These are phyloP conservation scores for Hemerocallis citrina DNA, from an alignment of 106 monocot genomes.

Conservation along the genomic window DNA sequence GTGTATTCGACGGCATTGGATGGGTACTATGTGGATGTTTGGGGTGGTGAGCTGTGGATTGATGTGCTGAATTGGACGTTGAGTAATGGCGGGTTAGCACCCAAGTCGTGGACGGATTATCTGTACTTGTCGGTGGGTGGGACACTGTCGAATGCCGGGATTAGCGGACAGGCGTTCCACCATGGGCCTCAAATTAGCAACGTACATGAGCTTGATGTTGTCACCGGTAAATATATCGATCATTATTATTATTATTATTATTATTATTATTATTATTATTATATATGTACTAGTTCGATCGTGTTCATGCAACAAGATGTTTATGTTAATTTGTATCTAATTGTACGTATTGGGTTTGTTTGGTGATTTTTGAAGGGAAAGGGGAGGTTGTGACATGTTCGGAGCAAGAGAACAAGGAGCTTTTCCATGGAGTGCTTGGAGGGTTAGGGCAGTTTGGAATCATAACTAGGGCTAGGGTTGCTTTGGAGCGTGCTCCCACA, in stretches of 20 bases:
- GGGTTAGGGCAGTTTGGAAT: constrained; percentile 90
- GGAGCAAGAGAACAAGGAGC: constrained; percentile 36
- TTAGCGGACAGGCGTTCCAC: constrained; percentile 85
- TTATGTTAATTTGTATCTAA: too few relatives aligned
- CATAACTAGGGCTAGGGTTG: constrained; percentile 84
- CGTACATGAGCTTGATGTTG: constrained; percentile 73
- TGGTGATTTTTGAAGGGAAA: constrained; percentile 51
- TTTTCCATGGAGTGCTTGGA: constrained; percentile 80
- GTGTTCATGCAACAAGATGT: too few relatives aligned
- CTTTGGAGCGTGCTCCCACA: constrained; percentile 57
- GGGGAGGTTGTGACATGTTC: constrained; percentile 81
- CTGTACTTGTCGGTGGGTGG: constrained; percentile 74
- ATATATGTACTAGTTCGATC: too few relatives aligned
- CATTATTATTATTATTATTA: too few relatives aligned
- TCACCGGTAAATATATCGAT: constrained; percentile 54
- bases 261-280: too few relatives aligned
- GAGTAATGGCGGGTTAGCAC: constrained; percentile 54
- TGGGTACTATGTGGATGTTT: constrained; percentile 56
- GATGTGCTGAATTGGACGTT: constrained; percentile 65
- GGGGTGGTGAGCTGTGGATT: constrained; percentile 81
- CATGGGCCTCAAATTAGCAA: constrained; percentile 85
- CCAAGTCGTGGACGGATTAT: constrained; percentile 91
- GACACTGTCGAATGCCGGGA: constrained; percentile 77
- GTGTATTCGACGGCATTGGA: constrained; percentile 15
- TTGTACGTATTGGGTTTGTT: too few relatives aligned